These are phyloP conservation scores for Globisporangium alternatum DNA, from an alignment of 352 stramenopile species.

Conservation along the genomic window DNA sequence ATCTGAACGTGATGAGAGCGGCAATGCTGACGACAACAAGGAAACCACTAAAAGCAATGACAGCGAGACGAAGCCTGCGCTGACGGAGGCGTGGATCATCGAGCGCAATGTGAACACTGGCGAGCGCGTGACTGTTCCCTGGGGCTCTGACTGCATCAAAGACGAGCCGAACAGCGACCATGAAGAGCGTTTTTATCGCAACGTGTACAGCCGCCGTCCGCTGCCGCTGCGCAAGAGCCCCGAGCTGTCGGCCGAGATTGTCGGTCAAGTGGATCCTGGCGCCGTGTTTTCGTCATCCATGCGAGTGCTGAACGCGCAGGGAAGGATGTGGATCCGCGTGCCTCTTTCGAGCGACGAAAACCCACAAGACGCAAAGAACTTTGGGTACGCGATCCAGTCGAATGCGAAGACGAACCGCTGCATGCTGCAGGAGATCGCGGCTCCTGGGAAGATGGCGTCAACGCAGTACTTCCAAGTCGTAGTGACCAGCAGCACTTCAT, in stretches of 20 bases:
- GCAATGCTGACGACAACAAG: conserved; percentile 16
- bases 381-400: conserved; percentile 72
- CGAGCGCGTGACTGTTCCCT: conserved; percentile 60
- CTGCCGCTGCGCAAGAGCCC: conserved; percentile 50
- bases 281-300: conserved; percentile 47
- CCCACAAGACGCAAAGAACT: conserved; percentile 39
- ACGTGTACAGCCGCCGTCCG: conserved; percentile 52
- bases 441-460: conserved; percentile 53
- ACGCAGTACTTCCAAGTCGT: conserved; percentile 49
- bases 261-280: conserved; percentile 52
- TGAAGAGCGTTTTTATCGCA: conserved; percentile 66
- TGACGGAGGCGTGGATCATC: conserved; percentile 60
- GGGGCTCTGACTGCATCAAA: conserved; percentile 34
- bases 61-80: not conserved
- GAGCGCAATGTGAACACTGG: conserved; percentile 72
- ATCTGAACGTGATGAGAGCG: conserved; percentile 8
- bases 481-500: not conserved
- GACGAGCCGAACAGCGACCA: conserved; percentile 31
- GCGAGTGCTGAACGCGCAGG: conserved; percentile 50
- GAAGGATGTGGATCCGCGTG: conserved; percentile 69
- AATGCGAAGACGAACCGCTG: conserved; percentile 76
- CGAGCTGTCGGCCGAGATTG: conserved; percentile 45
- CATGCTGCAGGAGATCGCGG: conserved; percentile 69
- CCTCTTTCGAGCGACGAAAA: conserved; percentile 31
- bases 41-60: conserved; percentile 15